phyloP scores from a whole-genome alignment of 2,329 filamentous ascomycete species.

The Colletotrichum sp. region DNA sequence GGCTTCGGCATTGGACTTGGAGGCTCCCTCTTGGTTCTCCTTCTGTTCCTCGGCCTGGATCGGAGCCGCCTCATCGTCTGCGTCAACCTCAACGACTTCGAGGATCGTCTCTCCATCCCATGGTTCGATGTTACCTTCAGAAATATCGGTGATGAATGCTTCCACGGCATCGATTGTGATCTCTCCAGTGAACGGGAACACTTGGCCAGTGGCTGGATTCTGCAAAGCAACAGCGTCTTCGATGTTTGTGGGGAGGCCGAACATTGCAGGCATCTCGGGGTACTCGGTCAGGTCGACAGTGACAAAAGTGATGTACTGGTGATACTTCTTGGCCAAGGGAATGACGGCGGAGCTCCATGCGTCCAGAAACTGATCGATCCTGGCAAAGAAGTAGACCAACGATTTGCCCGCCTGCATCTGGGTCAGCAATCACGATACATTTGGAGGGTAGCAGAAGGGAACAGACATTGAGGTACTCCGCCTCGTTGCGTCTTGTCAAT shows the following conservation, averaged over 20 bases:
- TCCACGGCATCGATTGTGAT: slow-evolving; percentile 42
- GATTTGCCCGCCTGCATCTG: slow-evolving; percentile 39
- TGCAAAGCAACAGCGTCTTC: slow-evolving; percentile 45
- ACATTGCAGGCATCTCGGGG: slow-evolving; percentile 42
- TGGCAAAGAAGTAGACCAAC: slow-evolving; percentile 37
- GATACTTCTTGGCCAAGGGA: slow-evolving; percentile 46
- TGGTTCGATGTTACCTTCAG: slow-evolving; percentile 43
- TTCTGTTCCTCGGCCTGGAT: not conserved
- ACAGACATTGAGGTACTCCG: slow-evolving; percentile 29
- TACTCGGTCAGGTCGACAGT: slow-evolving; percentile 52
- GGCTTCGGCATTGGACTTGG: not conserved
- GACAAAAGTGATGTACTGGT: slow-evolving; percentile 53
- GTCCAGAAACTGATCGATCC: slow-evolving; percentile 32
- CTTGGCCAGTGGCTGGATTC: slow-evolving; percentile 48
- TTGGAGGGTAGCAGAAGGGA: not conserved
- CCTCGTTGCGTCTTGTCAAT: slow-evolving; percentile 49
- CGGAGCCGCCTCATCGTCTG: not conserved
- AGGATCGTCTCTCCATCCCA: slow-evolving; percentile 35
- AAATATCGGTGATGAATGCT: slow-evolving; percentile 49
- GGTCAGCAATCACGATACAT: not conserved
- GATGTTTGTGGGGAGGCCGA: slow-evolving; percentile 38
- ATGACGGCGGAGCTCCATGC: slow-evolving; percentile 38
- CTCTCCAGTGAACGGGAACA: slow-evolving; percentile 39
- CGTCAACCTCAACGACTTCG: slow-evolving; percentile 1
- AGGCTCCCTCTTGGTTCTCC: not conserved